Evolutionary conservation across 192 early-diverging fungal species (phyloP).

Genomic region (Coemansia umbellata): DNA sequence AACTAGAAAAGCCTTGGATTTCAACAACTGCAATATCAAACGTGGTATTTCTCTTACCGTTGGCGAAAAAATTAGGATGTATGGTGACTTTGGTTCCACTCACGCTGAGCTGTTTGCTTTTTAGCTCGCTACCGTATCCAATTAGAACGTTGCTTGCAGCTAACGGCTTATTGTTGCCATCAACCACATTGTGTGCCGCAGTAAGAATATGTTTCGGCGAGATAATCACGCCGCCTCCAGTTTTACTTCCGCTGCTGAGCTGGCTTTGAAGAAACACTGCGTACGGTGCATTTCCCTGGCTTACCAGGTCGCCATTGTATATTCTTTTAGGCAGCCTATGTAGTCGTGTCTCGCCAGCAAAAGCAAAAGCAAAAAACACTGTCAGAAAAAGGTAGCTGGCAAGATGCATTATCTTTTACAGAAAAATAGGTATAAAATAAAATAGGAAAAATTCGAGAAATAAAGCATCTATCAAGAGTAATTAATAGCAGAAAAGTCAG

Average conservation of each 20-base stretch:
- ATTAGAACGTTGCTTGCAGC: neutral
- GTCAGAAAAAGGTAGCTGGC: too few relatives aligned
- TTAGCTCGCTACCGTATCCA: conserved; percentile 11
- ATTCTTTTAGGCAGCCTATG: neutral
- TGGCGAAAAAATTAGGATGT: conserved; percentile 4
- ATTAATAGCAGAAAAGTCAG: too few relatives aligned
- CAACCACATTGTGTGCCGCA: neutral
- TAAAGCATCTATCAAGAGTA: too few relatives aligned
- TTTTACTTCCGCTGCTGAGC: neutral
- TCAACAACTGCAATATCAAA: conserved; percentile 18
- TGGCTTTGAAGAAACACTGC: neutral
- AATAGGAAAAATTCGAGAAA: too few relatives aligned
- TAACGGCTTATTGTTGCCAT: neutral
- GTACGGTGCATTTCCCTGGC: neutral
- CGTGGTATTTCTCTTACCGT: neutral
- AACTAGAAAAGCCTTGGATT: neutral
- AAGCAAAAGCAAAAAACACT: too few relatives aligned
- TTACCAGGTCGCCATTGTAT: neutral
- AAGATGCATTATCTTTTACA: too few relatives aligned
- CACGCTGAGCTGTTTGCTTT: conserved; percentile 4
- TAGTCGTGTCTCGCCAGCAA: too few relatives aligned
- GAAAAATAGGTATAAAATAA: too few relatives aligned
- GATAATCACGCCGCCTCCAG: neutral
- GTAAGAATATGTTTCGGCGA: neutral
- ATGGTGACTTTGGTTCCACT: neutral